Evolutionary conservation across 192 early-diverging fungal species (phyloP).

Genomic region (Umbelopsis sp.): DNA sequence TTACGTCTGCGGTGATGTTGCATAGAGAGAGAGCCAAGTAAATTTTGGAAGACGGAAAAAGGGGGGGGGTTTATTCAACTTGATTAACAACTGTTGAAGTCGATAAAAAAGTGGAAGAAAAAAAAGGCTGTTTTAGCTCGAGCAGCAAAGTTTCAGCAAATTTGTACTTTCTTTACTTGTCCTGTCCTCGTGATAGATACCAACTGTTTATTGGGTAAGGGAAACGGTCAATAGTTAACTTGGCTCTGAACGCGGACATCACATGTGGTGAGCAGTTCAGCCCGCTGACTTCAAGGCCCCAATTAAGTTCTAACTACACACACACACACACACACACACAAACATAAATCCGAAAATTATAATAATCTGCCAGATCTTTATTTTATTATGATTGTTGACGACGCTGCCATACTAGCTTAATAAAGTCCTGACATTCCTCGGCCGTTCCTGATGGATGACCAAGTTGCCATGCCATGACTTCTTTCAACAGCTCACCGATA

Average conservation of each 20-base stretch:
- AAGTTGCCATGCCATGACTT: conserved; percentile 86
- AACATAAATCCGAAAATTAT: background rate
- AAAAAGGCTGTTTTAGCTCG: background rate
- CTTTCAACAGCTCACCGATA: conserved; percentile 62
- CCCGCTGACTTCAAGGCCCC: too few relatives aligned
- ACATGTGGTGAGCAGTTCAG: too few relatives aligned
- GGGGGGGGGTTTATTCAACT: background rate
- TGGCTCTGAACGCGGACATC: too few relatives aligned
- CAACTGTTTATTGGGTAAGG: too few relatives aligned
- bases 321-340: too few relatives aligned
- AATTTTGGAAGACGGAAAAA: too few relatives aligned
- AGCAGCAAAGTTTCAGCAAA: too few relatives aligned
- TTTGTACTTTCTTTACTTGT: too few relatives aligned
- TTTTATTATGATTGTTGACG: background rate
- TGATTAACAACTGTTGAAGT: conserved; percentile 15
- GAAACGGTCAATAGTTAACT: too few relatives aligned
- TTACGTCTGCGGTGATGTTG: background rate
- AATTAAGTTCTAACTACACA: too few relatives aligned
- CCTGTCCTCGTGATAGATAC: too few relatives aligned
- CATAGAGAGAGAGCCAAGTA: background rate
- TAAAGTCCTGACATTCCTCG: conserved; percentile 62
- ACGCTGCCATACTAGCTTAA: conserved; percentile 35
- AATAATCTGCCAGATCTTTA: background rate
- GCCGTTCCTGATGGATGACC: conserved; percentile 60
- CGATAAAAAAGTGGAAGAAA: background rate